Conservation (phyloP, 2,329 filamentous ascomycete species). For the Ophiostoma piceae region DNA sequence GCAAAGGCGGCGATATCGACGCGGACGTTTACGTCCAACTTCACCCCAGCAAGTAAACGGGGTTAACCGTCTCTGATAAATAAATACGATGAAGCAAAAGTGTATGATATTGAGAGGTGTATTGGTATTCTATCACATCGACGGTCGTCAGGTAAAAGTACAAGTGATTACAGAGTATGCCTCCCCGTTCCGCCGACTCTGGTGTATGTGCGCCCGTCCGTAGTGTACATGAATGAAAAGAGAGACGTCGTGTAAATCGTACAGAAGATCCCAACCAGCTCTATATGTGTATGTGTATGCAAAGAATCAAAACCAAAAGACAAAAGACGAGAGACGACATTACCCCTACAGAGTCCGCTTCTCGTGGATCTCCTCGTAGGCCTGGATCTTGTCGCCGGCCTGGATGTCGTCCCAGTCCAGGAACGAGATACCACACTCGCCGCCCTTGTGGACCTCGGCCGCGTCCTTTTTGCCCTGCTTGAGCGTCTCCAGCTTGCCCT, state of each 20-base stretch:
- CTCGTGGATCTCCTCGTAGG: constrained; percentile 73
- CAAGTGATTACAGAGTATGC: neutral
- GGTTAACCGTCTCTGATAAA: constrained; percentile 33
- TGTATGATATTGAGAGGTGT: neutral
- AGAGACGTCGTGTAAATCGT: neutral
- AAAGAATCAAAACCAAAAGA: neutral
- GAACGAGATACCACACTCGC: constrained; percentile 89
- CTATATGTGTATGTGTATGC: neutral
- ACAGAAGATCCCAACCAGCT: neutral
- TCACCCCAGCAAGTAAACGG: constrained; percentile 45
- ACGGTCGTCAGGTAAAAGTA: neutral
- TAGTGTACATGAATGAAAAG: neutral
- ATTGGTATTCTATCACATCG: neutral
- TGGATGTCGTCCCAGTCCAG: constrained; percentile 72
- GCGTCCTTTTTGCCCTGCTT: constrained; percentile 94
- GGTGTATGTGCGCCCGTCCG: neutral
- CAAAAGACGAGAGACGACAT: neutral
- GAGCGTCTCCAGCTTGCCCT: constrained; percentile 79
- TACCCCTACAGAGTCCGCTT: constrained; percentile 52
- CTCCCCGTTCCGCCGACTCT: neutral
- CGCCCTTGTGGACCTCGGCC: constrained; percentile 79
- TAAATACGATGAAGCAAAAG: neutral
- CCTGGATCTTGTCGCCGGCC: constrained; percentile 80
- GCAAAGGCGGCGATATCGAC: constrained; percentile 45
- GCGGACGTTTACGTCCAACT: constrained; percentile 48